Evolutionary conservation across 2,329 filamentous ascomycete genomes (phyloP), one percentile per base, ranked within the genome.

Genomic region (Colletotrichum orbiculare): DNA sequence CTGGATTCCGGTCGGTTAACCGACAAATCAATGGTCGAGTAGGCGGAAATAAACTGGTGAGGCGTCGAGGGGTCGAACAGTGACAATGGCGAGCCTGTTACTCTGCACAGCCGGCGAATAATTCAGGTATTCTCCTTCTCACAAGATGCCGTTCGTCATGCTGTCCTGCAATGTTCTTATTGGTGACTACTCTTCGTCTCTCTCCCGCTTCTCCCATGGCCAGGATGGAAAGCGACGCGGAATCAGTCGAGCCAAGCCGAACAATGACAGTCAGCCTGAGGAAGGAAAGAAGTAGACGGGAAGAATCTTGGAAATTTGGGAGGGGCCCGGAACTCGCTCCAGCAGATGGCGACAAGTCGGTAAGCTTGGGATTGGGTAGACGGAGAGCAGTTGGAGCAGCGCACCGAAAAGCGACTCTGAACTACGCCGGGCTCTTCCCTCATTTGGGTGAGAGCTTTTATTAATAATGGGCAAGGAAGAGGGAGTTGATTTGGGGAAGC

Each of bases 401-500:
- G 41, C 52, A 61, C 58, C 52, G 25, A 25, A 5, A 25, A 25
- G 25, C 46, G 52, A 65, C 45, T 17, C 43, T 35, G 50, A 48
- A 52, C 41, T 17, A 15, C 48, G 42, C 41, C 53, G 37, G 8
- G 15, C 65, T 54, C 62, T 56, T 66, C 62, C 62, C 53, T 52
- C 57, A 49, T 66, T 63, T 57, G 66, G 66, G 62, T 54, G 57
- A 59, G 49, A 63, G 66, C 39, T 66, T 67, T 54, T 67, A 63
- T 66, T 67, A 66, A 52, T 43, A 63, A 53, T 45, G 39, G 53
- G 50, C 62, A 67, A 57, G 66, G 25, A 25, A 25, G 25, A 25
- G 25, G 4, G 4, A 25, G 62, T 63, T 67, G 62, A 63, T 66
- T 67, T 61, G 66, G 66, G 62, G 63, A 66, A 67, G 66, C 62